phyloP scores from a whole-genome alignment of 164 flowering plant species.

The Vitis rotundifolia region DNA sequence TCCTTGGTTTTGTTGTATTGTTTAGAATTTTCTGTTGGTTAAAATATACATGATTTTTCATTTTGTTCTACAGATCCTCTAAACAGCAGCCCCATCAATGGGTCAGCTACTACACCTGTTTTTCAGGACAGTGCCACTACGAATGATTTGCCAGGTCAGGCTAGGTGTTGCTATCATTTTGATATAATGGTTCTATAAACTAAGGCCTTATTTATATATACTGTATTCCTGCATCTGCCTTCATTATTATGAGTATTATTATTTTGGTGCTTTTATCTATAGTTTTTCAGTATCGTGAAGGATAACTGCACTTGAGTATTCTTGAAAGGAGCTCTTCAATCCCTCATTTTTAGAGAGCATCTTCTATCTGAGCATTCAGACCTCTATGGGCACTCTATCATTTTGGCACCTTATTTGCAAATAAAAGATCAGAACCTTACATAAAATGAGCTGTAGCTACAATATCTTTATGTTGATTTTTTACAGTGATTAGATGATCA shows the following conservation, averaged over 20 bases:
- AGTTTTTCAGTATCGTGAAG: not conserved
- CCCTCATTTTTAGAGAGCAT: not conserved
- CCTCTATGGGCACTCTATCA: not conserved
- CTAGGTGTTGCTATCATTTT: conserved; percentile 3
- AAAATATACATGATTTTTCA: not conserved
- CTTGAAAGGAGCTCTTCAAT: not conserved
- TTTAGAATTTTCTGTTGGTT: not conserved
- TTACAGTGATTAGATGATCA: not conserved
- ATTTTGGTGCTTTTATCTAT: no score
- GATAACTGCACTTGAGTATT: not conserved
- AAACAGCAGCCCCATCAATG: conserved; percentile 19
- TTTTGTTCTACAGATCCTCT: conserved; percentile 12
- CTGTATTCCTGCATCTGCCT: not conserved
- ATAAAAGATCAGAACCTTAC: not conserved
- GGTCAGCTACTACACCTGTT: conserved; percentile 19
- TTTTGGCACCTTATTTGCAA: not conserved
- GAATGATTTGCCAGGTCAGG: conserved; percentile 30
- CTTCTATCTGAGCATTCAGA: not conserved
- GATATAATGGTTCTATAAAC: not conserved
- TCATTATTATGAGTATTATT: not conserved
- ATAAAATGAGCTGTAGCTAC: not conserved
- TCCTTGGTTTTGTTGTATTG: conserved; percentile 4
- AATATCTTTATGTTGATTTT: not conserved
- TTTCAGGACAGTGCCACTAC: conserved; percentile 25
- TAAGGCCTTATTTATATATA: not conserved